Evolutionary conservation across 2,329 filamentous ascomycete genomes (phyloP), one percentile per base, ranked within the genome.

Genomic region (Fusarium sp.): DNA sequence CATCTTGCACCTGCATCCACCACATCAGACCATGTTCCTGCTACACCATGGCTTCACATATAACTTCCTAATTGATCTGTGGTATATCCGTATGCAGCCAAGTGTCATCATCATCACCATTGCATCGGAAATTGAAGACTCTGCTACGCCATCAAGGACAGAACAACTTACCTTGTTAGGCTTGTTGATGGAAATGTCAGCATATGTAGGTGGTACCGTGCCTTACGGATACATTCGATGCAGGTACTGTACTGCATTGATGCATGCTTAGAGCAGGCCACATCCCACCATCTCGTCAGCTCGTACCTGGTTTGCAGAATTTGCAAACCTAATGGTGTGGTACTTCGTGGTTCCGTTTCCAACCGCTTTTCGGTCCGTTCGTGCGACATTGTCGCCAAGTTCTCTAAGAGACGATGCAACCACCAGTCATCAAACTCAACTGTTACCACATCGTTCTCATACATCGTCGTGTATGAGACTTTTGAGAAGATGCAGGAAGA

Each of bases 321-420:
- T n/a, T 66, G 30, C 55, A 66, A 51, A 57, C 30, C 40, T 49
- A 44, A 49, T 65, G 67, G 55, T 51, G 64, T 65, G 64, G 52
- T 32, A 52, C n/a, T 40, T 52, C 18, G 24, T 57, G 32, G 68
- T 65, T 70, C 52, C 42, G 41, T 47, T 70, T 65, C 49, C 37
- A 29, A 18, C 46, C 41, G n/a, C 37, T 34, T 47, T 57, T 61
- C 37, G 63, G 57, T 52, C 54, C 67, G 41, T 49, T 64, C 40
- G 46, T 65, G 57, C 7, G 37, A 53, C 52, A 42, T 64, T 22
- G 40, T n/a, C 29, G 40, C 51, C 44, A 13, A 61, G 25, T 29
- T 44, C 24, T 20, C 53, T 51, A 63, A 46, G 54, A 53, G 34
- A 48, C n/a, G 25, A 55, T 63, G 40, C 48, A 37, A 42, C 24